Conservation (phyloP, 1,284 basidiomycete genomes). For the Puccinia coronata region DNA sequence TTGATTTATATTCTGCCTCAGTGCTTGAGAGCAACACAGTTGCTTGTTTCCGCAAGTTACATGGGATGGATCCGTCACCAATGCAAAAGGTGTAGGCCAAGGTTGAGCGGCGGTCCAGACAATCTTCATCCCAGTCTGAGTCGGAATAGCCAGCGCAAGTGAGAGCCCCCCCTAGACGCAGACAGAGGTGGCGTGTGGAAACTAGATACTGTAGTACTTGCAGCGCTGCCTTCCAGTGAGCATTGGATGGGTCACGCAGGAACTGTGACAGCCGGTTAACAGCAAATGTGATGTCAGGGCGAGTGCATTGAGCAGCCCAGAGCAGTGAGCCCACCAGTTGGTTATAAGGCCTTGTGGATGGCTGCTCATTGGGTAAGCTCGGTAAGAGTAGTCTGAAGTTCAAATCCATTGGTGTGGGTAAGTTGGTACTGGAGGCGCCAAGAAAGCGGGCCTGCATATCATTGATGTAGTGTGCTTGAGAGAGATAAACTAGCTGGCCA, state of each 20-base stretch:
- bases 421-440: not conserved
- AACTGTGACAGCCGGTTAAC: constrained; percentile 9
- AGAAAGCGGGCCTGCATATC: not conserved
- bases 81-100: not conserved
- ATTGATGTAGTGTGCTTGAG: constrained; percentile 5
- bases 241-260: not conserved
- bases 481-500: not conserved
- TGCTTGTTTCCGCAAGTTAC: constrained; percentile 12
- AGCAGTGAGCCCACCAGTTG: not conserved
- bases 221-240: constrained; percentile 2
- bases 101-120: not conserved
- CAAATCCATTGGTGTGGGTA: not conserved
- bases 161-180: not conserved
- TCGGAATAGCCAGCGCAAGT: not conserved
- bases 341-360: not conserved
- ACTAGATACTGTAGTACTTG: not conserved
- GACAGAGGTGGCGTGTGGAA: not conserved
- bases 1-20: no score
- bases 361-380: not conserved
- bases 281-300: not conserved
- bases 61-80: not conserved
- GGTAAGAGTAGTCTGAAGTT: not conserved
- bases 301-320: constrained; percentile 9
- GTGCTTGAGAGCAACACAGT: constrained; percentile 8
- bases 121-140: constrained; percentile 16